Conservation (phyloP, 306 rosid genomes). For the Gleditsia sinensis region DNA sequence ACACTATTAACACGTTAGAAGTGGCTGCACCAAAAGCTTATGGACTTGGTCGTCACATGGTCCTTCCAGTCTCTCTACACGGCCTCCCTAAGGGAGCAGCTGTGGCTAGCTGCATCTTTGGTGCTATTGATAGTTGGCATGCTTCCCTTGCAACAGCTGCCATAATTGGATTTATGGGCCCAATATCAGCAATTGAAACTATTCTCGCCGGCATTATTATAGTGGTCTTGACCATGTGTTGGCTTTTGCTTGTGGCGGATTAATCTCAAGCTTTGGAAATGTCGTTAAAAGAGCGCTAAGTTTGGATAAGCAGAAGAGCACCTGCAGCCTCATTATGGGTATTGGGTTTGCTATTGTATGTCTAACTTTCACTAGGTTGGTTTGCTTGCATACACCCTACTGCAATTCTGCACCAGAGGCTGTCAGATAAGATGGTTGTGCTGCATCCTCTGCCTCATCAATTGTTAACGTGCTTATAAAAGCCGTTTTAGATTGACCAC, state of each 20-base stretch:
- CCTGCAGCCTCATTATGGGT: constrained; percentile 72
- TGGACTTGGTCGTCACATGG: constrained; percentile 95
- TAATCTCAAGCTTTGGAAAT: constrained; percentile 75
- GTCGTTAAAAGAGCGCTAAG: constrained; percentile 69
- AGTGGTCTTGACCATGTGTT: constrained; percentile 92
- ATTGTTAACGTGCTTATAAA: constrained; percentile 12
- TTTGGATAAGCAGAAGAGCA: constrained; percentile 70
- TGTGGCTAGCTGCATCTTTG: constrained; percentile 94
- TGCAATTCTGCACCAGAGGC: constrained; percentile 99
- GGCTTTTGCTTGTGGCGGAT: constrained; percentile 93
- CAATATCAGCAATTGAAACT: constrained; percentile 91
- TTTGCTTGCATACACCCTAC: constrained; percentile 97
- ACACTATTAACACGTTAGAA: constrained; percentile 71
- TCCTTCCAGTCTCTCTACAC: constrained; percentile 95
- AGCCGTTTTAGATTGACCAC: neutral
- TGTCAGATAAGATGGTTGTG: constrained; percentile 57
- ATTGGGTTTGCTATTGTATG: constrained; percentile 69
- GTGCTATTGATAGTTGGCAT: constrained; percentile 95
- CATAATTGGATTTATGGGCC: constrained; percentile 85
- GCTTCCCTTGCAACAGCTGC: constrained; percentile 90
- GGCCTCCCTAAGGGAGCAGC: constrained; percentile 99
- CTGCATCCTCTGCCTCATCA: constrained; percentile 30
- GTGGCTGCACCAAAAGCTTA: constrained; percentile 99
- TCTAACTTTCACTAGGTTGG: constrained; percentile 89
- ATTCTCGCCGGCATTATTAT: constrained; percentile 90